These are phyloP conservation scores for Aspergillus wentii DNA, from an alignment of 495 filamentous ascomycete species.

Conservation along the genomic window DNA sequence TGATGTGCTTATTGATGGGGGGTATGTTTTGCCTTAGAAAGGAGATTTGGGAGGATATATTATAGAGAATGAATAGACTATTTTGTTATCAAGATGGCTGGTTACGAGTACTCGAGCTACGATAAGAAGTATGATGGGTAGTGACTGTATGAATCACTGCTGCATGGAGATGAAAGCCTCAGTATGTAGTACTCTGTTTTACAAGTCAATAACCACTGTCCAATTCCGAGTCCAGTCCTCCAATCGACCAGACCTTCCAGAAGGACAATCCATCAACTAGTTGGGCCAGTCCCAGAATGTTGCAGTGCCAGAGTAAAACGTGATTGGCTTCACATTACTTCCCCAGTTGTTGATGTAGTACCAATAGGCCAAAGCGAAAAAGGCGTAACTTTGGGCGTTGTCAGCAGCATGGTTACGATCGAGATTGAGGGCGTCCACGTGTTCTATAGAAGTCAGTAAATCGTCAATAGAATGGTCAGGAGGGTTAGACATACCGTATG, in stretches of 20 bases:
- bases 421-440: not conserved
- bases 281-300: not conserved
- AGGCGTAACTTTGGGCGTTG: not conserved
- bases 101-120: too few relatives aligned
- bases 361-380: not conserved
- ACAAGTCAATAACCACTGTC: too few relatives aligned
- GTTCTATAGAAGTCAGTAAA: not conserved
- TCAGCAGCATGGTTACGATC: not conserved
- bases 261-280: not conserved
- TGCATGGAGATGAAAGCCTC: too few relatives aligned
- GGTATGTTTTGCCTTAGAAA: constrained; percentile 44
- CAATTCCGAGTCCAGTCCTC: too few relatives aligned
- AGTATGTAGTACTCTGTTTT: too few relatives aligned
- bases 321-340: not conserved
- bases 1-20: constrained; percentile 58
- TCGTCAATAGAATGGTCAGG: not conserved
- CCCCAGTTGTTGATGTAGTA: not conserved
- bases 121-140: too few relatives aligned
- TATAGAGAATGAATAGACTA: too few relatives aligned
- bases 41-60: too few relatives aligned
- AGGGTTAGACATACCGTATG: not conserved
- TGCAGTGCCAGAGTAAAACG: not conserved
- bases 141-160: too few relatives aligned
- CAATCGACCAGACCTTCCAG: too few relatives aligned
- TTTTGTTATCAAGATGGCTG: too few relatives aligned